phyloP scores from a whole-genome alignment of 139 green algal genomes.

The Medakamo hakoo region DNA sequence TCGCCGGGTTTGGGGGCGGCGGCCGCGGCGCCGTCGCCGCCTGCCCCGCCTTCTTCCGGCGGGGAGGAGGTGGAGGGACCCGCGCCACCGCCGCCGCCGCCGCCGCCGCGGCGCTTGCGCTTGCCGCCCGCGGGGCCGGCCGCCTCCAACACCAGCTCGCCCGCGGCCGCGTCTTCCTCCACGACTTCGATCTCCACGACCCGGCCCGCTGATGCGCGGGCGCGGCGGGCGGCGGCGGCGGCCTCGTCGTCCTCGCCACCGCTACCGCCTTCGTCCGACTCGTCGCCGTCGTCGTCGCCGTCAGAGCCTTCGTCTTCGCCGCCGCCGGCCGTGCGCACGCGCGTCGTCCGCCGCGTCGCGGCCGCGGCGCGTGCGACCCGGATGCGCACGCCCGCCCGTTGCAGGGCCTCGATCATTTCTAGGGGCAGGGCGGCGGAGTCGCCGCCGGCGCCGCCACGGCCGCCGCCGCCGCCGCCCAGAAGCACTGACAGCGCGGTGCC shows the following conservation, averaged over 20 bases:
- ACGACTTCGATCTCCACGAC: too few relatives aligned
- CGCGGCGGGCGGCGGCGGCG: too few relatives aligned
- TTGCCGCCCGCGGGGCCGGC: background rate
- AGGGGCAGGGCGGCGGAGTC: background rate
- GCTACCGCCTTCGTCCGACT: too few relatives aligned
- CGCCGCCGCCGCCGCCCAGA: background rate
- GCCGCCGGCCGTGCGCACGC: background rate
- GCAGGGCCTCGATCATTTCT: background rate
- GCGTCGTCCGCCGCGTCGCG: too few relatives aligned
- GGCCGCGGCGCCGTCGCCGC: background rate
- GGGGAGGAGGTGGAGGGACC: too few relatives aligned
- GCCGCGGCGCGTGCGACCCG: background rate
- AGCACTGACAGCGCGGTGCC: background rate
- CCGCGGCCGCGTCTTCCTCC: too few relatives aligned
- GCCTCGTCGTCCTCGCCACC: constrained; percentile 3
- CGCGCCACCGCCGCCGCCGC: too few relatives aligned
- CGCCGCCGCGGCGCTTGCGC: constrained; percentile 1
- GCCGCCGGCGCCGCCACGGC: too few relatives aligned
- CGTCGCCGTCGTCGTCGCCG: too few relatives aligned
- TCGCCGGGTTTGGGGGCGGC: constrained; percentile 3
- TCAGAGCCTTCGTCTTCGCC: constrained; percentile 4
- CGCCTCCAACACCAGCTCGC: too few relatives aligned
- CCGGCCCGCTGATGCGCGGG: too few relatives aligned
- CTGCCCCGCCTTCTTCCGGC: constrained; percentile 1
- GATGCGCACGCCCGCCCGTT: background rate